Base-by-base conservation (phyloP, 768 basidiomycete species). In the Russula lepida region DNA sequence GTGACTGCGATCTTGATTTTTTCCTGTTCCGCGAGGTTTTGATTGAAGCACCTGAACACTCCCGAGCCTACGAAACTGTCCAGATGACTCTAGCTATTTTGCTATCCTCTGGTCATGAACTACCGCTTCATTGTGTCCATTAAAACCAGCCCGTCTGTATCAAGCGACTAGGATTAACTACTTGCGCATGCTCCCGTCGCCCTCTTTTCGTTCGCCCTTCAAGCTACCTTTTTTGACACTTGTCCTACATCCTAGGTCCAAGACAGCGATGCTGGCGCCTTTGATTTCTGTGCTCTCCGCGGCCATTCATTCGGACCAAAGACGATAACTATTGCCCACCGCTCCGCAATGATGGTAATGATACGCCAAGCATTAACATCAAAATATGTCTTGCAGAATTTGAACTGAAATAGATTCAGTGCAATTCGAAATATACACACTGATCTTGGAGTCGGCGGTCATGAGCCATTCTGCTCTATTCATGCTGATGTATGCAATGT, bases 201-300 rank as follows among this genome's bases (percentile, higher is more conserved):
- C n/a, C 80, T 80, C 4, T 82, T 77, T 62, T 79, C 79, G 0
- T 68, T 75, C 2, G 75, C 80, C 56, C 73, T 75, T 35, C 78
- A 23, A 73, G 75, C 0, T 81, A 74, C 63, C 64, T 70, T 0
- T 69, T 79, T 30, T 78, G 77, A 13, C 60, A 3, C 17, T 43
- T 35, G 35, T 4, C 3, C 0, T 44, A 11, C 41, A n/a, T 19
- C 41, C 8, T n/a, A 9, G 19, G 21, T 21, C 9, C 21, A 11
- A 44, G n/a, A 44, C 21, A 44, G 21, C 43, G 43, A 21, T 21
- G 43, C n/a, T 47, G 46, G 7, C 13, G 46, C 46, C 6, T 13
- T 46, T 25, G 43, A 44, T 3, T n/a, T 1, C 44, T 19, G 44
- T 41, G 35, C 47, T 23, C 13, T 47, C 46, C 12, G 23, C 46